Evolutionary conservation across 1,284 basidiomycete species (phyloP), one percentile per base, ranked within the genome.

Genomic region (Marasmius fiardii): DNA sequence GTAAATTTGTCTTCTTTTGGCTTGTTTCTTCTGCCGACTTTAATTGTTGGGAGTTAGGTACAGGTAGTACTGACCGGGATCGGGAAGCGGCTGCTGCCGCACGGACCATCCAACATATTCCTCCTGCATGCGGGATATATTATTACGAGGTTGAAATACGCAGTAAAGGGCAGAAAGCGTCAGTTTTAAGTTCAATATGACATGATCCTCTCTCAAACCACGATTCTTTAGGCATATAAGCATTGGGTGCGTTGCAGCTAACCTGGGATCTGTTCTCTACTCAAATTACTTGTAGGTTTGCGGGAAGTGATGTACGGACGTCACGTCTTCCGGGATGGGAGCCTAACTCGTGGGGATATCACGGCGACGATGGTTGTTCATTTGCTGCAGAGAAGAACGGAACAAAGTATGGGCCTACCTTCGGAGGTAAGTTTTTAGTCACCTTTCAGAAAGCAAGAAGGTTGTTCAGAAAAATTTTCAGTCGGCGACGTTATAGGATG

Each of bases 271-370:
- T n/a, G n/a, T n/a, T n/a, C n/a, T n/a, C n/a, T n/a, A n/a, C n/a
- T n/a, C n/a, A n/a, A n/a, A n/a, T n/a, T n/a, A 60, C 55, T 24
- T 47, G 21, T 53, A 83, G 81, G 28, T 80, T 83, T 64, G 72
- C 78, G 55, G 74, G 73, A 28, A 72, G 68, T 34, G 73, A 81
- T 26, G 85, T 88, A 44, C 82, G 83, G 64, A 71, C 91, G 51
- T 80, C 81, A 24, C 84, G 93, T 52, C 79, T 95, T 34, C 93
- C 94, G 14, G 94, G 94, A 3, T 95, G 92, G 92, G 93, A 95
- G 67, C 75, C 78, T 59, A 82, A 86, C 54, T 93, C 91, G n/a
- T 96, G 91, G 88, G 94, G 93, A 39, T 98, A 93, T 71, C 92
- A 95, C 67, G 92, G 90, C n/a, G 93, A 96, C 67, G 93, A 94